These are phyloP conservation scores for Suhomyces terraborum DNA, from an alignment of 1,139 yeast genomes.

Conservation along the genomic window DNA sequence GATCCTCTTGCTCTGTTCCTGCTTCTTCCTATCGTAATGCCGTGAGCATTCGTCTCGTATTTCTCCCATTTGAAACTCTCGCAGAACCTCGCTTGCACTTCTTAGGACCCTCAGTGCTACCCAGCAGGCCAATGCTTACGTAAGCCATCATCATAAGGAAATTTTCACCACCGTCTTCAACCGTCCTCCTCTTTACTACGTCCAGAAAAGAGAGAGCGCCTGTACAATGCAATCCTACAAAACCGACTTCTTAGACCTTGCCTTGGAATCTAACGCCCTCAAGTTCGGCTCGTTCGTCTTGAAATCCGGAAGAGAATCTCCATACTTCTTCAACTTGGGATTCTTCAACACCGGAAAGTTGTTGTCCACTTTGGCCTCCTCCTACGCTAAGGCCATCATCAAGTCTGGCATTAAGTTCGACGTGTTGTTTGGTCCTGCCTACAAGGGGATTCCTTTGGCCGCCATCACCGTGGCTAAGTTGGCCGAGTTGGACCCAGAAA, in stretches of 20 bases:
- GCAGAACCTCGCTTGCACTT: too few relatives aligned
- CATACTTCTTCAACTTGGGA: constrained; percentile 95
- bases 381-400: constrained; percentile 87
- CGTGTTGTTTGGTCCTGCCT: constrained; percentile 94
- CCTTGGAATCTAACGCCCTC: constrained; percentile 78
- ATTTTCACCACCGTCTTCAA: not conserved
- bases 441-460: constrained; percentile 94
- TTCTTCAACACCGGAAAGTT: constrained; percentile 79
- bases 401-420: constrained; percentile 82
- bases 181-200: not conserved
- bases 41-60: too few relatives aligned
- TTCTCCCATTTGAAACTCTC: too few relatives aligned
- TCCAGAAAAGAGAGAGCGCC: not conserved
- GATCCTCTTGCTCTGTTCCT: too few relatives aligned
- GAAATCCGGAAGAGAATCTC: constrained; percentile 92
- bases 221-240: constrained; percentile 45
- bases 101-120: too few relatives aligned
- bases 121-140: too few relatives aligned
- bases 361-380: constrained; percentile 75
- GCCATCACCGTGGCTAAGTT: constrained; percentile 90
- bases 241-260: constrained; percentile 72
- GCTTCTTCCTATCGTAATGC: too few relatives aligned
- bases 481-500: constrained; percentile 84
- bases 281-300: constrained; percentile 86
- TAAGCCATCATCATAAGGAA: not conserved